Evolutionary conservation across 2,329 filamentous ascomycete species (phyloP), one percentile per base, ranked within the genome.

Genomic region (Paecilomyces fulvus): DNA sequence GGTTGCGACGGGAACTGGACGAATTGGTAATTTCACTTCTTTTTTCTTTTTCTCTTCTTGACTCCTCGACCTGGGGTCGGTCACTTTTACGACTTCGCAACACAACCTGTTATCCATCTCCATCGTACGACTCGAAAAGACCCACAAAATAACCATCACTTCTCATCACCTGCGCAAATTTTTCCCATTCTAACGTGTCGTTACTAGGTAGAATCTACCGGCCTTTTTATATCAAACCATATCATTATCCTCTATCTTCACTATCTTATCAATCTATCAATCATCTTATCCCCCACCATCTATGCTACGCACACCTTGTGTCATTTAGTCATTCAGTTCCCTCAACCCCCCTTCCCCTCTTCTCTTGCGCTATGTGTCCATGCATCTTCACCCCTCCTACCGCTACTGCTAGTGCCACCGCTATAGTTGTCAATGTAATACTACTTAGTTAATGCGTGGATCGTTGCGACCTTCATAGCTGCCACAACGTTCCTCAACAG

Each of bases 1-100:
- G 49, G 48, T 28, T 49, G 48, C 14, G 20, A 56, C 48, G 50
- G 53, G 56, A 20, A 54, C 37, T 56, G 54, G 31, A 54, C 37
- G 52, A 54, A 25, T 54, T 49, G 31, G 28, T 54, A 48, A 54
- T 46, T 31, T 43, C 55, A 20, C 37, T 33, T 23, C 25, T 48
- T 53, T 23, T 50, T 23, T 7, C 28, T 49, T 33, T 55, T 56
- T 23, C 25, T 28, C 48, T 28, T 17, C 49, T 56, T 56, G 37
- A 4, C 37, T 17, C 37, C 37, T 43, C 37, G n/a, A 43, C 17
- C 37, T n/a, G 37, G 37, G 7, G 14, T 17, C 14, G 37, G 14
- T 2, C 17, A 6, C 7, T 7, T 33, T 3, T 52, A 20, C 11
- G 28, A 30, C 48, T 49, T 49, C 11, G 48, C 48, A 28, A 8